Conservation (phyloP, 176 grass and related monocot genomes). For the Hyparrhenia diplandra region DNA sequence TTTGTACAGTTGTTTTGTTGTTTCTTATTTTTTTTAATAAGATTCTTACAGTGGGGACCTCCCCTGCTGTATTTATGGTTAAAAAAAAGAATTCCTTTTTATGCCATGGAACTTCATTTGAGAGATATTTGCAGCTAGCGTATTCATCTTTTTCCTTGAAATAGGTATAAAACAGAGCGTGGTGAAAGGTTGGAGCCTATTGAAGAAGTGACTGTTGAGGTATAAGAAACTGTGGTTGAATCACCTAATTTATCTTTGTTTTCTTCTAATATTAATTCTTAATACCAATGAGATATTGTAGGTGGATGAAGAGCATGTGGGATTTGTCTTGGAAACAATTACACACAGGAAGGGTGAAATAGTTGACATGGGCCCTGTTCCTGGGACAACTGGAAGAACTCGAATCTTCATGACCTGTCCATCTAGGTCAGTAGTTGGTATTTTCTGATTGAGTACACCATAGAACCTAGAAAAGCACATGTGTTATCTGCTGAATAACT, state of each 20-base stretch:
- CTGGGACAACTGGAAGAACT: conserved; percentile 72
- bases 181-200: conserved; percentile 80
- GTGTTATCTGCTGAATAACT: conserved; percentile 10
- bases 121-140: not conserved
- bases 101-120: not conserved
- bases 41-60: not conserved
- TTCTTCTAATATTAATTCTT: conserved; percentile 19
- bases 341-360: conserved; percentile 85
- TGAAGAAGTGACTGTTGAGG: conserved; percentile 99
- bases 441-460: not conserved
- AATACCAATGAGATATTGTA: conserved; percentile 44
- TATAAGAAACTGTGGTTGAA: conserved; percentile 34
- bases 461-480: not conserved
- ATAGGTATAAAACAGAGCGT: conserved; percentile 88
- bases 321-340: conserved; percentile 90
- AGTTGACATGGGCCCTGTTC: conserved; percentile 94
- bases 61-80: not conserved
- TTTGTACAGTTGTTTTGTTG: not conserved
- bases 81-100: not conserved
- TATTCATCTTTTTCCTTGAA: conserved; percentile 25
- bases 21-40: not conserved
- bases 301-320: conserved; percentile 96
- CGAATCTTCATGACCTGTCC: conserved; percentile 87
- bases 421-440: conserved; percentile 59
- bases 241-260: conserved; percentile 14